Conservation (phyloP, 2,329 filamentous ascomycete species). For the Pyrenophora teres region DNA sequence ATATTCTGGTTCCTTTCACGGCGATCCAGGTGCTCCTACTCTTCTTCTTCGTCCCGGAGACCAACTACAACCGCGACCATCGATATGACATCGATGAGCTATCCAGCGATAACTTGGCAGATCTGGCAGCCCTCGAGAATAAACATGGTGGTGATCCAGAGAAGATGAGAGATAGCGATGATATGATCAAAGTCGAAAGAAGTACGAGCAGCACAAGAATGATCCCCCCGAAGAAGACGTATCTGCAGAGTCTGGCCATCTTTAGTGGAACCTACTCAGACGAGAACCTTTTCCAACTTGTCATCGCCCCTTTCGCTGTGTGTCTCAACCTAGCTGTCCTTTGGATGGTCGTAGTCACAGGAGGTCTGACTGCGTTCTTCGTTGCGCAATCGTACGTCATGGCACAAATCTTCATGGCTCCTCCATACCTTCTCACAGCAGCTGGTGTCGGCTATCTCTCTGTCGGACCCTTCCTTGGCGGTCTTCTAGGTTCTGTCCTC, state of each 20-base stretch:
- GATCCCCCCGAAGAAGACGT: slow-evolving; percentile 43
- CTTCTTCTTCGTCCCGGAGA: slow-evolving; percentile 58
- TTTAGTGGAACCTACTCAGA: slow-evolving; percentile 49
- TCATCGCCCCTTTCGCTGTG: slow-evolving; percentile 54
- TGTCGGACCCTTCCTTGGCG: slow-evolving; percentile 49
- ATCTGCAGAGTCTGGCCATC: slow-evolving; percentile 43
- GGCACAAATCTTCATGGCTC: slow-evolving; percentile 55
- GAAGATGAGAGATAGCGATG: slow-evolving; percentile 10
- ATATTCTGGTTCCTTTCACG: slow-evolving; percentile 55
- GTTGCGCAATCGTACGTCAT: slow-evolving; percentile 52
- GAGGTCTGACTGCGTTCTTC: slow-evolving; percentile 51
- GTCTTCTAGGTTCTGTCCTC: slow-evolving; percentile 31
- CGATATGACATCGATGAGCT: slow-evolving; percentile 41
- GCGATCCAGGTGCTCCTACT: slow-evolving; percentile 52
- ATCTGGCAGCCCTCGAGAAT: slow-evolving; percentile 31
- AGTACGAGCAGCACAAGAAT: slow-evolving; percentile 23
- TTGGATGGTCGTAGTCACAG: slow-evolving; percentile 56
- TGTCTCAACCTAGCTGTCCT: slow-evolving; percentile 58
- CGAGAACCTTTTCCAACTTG: slow-evolving; percentile 47
- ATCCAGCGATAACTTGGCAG: slow-evolving; percentile 33
- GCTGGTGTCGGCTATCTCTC: slow-evolving; percentile 53
- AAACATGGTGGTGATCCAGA: slow-evolving; percentile 21
- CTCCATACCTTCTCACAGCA: slow-evolving; percentile 53
- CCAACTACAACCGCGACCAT: slow-evolving; percentile 52
- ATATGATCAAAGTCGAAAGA: slow-evolving; percentile 25